A percentile compares a stretch with the other conserved stretches of the same genome.
phyloP scores from a whole-genome alignment of 306 rosid genomes.

The Lathyrus tuberosus region DNA sequence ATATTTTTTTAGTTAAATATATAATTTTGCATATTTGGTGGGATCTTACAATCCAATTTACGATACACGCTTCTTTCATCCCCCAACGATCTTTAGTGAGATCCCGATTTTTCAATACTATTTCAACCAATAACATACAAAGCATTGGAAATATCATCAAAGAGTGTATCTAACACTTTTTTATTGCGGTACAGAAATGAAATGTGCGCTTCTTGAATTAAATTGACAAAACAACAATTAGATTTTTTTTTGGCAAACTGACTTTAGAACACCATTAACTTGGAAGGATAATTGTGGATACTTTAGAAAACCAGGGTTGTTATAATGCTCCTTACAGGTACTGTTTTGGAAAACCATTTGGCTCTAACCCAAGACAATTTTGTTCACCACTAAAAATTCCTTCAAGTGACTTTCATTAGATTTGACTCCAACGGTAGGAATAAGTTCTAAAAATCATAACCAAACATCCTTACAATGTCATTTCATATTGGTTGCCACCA shows the following conservation, averaged over 20 bases:
- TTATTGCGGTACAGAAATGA: not conserved
- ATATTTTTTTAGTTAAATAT: too few relatives aligned
- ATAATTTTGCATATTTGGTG: too few relatives aligned
- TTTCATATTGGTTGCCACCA: constrained; percentile 2
- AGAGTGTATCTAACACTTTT: not conserved
- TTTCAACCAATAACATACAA: not conserved
- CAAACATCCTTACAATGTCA: constrained; percentile 8
- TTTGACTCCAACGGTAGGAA: not conserved
- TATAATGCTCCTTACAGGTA: not conserved
- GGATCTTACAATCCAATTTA: too few relatives aligned
- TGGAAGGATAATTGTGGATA: not conserved
- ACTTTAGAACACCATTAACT: not conserved
- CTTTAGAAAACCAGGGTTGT: constrained; percentile 9
- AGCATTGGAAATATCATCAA: not conserved
- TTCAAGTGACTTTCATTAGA: not conserved
- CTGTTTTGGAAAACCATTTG: not conserved
- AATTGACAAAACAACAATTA: too few relatives aligned
- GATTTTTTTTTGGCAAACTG: too few relatives aligned
- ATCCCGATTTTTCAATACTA: not conserved
- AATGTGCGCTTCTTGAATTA: too few relatives aligned
- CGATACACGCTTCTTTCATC: too few relatives aligned
- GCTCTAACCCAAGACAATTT: not conserved
- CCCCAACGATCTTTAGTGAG: too few relatives aligned
- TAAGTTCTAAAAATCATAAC: constrained; percentile 4
- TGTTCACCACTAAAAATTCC: constrained; percentile 1